phyloP scores from a whole-genome alignment of 129 eudicot species.

The Flaveria ramosissima region DNA sequence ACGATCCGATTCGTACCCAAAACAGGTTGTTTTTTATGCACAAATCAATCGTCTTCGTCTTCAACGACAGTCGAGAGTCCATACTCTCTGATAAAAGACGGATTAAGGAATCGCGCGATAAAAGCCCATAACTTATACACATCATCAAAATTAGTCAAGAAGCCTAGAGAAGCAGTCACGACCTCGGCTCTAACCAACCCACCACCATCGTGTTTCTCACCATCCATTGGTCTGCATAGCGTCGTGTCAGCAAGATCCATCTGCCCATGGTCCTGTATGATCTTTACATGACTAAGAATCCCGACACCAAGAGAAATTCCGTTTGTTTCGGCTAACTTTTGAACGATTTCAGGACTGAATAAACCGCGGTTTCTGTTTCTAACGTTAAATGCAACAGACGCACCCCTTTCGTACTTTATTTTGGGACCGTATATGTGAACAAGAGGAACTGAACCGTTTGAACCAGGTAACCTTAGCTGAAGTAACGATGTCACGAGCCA shows the following conservation, averaged over 20 bases:
- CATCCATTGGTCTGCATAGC: constrained; percentile 52
- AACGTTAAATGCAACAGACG: constrained; percentile 59
- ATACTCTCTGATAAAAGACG: constrained; percentile 47
- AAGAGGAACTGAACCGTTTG: constrained; percentile 46
- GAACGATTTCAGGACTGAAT: constrained; percentile 59
- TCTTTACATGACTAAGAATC: constrained; percentile 60
- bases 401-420: constrained; percentile 62
- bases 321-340: constrained; percentile 58
- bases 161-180: constrained; percentile 69
- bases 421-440: constrained; percentile 66
- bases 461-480: constrained; percentile 44
- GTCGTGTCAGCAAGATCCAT: constrained; percentile 44
- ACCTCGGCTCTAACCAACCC: constrained; percentile 61
- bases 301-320: constrained; percentile 70
- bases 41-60: constrained; percentile 35
- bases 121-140: constrained; percentile 70
- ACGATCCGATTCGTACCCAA: constrained; percentile 5
- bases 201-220: constrained; percentile 39
- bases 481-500: constrained; percentile 66
- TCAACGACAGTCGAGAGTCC: constrained; percentile 48
- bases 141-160: constrained; percentile 61
- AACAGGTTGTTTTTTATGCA: constrained; percentile 32
- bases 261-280: constrained; percentile 32
- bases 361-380: constrained; percentile 52
- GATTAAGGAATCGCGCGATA: constrained; percentile 60